These are phyloP conservation scores for Phytophthora parvispora DNA, from an alignment of 352 stramenopile species.

Conservation along the genomic window DNA sequence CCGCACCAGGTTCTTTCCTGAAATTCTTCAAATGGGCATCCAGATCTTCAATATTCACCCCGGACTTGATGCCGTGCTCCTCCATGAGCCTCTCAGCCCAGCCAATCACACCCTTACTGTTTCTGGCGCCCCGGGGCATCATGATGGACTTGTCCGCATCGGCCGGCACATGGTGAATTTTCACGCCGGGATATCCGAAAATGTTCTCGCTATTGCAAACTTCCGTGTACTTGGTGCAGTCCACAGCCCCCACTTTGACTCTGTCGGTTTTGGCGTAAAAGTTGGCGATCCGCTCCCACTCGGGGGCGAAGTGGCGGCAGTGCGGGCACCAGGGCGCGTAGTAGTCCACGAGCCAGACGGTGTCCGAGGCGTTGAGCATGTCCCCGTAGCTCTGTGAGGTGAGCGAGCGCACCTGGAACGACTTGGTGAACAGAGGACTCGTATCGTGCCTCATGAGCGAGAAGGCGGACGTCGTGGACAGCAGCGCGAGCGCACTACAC, in stretches of 20 bases:
- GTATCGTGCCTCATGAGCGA: constrained; percentile 51
- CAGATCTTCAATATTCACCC: constrained; percentile 60
- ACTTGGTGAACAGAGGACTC: constrained; percentile 72
- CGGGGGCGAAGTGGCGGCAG: constrained; percentile 81
- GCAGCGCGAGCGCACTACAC: constrained; percentile 17
- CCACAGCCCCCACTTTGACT: constrained; percentile 79
- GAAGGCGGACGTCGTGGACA: constrained; percentile 15
- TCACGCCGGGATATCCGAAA: constrained; percentile 70
- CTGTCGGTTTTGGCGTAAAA: constrained; percentile 68
- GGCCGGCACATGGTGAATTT: constrained; percentile 76
- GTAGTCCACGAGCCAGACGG: constrained; percentile 87
- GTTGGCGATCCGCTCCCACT: constrained; percentile 74
- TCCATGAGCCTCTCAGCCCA: constrained; percentile 74
- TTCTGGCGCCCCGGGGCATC: constrained; percentile 37
- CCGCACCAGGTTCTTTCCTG: constrained; percentile 45
- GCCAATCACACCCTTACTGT: constrained; percentile 57
- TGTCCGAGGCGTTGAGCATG: constrained; percentile 59
- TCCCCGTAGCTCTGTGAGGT: constrained; percentile 45
- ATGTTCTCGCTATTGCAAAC: constrained; percentile 77
- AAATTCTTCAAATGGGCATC: constrained; percentile 57
- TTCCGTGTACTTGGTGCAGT: constrained; percentile 71
- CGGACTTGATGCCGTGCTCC: constrained; percentile 60
- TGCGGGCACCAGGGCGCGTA: constrained; percentile 90
- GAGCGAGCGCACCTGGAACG: constrained; percentile 68
- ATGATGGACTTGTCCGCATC: constrained; percentile 34